Conservation (phyloP, 495 filamentous ascomycete genomes). For the Hamigera avellanea region DNA sequence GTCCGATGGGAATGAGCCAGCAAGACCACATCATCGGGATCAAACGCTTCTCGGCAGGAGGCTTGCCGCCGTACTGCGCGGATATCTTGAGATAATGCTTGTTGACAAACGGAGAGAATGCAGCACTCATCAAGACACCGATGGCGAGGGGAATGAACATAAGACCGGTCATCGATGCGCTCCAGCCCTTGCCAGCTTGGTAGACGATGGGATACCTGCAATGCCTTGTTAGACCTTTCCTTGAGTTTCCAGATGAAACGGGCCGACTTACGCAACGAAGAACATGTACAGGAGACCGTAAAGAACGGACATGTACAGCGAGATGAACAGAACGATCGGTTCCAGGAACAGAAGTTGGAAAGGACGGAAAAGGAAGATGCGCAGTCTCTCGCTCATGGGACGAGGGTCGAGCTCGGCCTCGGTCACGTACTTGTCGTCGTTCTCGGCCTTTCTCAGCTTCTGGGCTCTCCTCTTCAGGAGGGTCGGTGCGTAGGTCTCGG, state of each 20-base stretch:
- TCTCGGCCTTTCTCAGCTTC: constrained; percentile 57
- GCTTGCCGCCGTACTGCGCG: constrained; percentile 48
- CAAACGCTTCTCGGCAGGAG: constrained; percentile 63
- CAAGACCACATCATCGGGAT: constrained; percentile 80
- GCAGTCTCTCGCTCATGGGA: constrained; percentile 48
- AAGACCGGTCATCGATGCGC: constrained; percentile 57
- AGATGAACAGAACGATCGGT: constrained; percentile 67
- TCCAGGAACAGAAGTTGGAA: constrained; percentile 73
- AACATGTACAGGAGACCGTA: constrained; percentile 78
- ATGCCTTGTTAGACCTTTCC: too few species aligned
- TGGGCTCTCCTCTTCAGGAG: constrained; percentile 52
- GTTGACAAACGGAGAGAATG: constrained; percentile 62
- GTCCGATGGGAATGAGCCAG: constrained; percentile 64
- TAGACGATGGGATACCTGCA: constrained; percentile 66
- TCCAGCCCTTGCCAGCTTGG: constrained; percentile 60
- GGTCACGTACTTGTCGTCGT: constrained; percentile 52
- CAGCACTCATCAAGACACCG: constrained; percentile 52
- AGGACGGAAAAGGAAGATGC: constrained; percentile 59
- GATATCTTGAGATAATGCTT: constrained; percentile 58
- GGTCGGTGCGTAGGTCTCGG: constrained; percentile 68
- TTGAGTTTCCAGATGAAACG: too few species aligned
- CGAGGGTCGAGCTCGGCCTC: constrained; percentile 62
- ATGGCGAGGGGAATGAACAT: constrained; percentile 72
- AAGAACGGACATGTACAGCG: constrained; percentile 67
- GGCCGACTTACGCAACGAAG: constrained; percentile 45